A percentile compares a stretch with the other conserved stretches of the same genome.
Conservation (phyloP, 768 basidiomycete species). For the Tricholoma bakamatsutake region DNA sequence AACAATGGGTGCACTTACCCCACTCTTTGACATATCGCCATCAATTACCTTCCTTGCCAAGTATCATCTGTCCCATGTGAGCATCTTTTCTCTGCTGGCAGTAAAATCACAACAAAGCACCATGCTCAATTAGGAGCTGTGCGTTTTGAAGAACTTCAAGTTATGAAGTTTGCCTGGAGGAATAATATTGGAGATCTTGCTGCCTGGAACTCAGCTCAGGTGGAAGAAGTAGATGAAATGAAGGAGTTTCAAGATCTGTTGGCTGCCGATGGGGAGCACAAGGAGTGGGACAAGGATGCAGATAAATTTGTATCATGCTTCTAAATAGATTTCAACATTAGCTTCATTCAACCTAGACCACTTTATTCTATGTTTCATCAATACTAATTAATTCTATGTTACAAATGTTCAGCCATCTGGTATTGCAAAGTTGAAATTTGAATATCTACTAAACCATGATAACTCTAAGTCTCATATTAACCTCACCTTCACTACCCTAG, state of each 20-base stretch:
- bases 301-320: not conserved
- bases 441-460: not conserved
- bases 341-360: not conserved
- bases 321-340: not conserved
- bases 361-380: not conserved
- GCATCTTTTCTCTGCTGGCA: too few relatives aligned
- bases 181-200: not conserved
- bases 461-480: not conserved
- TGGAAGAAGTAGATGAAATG: too few relatives aligned
- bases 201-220: too few relatives aligned
- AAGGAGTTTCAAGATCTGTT: too few relatives aligned
- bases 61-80: too few relatives aligned
- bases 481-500: not conserved
- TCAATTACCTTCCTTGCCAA: too few relatives aligned
- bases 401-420: not conserved
- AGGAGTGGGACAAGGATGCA: not conserved
- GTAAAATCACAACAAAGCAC: too few relatives aligned
- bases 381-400: not conserved
- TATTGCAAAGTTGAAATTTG: not conserved
- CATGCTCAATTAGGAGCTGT: too few relatives aligned
- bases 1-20: not conserved
- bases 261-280: too few relatives aligned
- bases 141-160: too few relatives aligned
- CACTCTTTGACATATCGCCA: not conserved
- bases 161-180: too few relatives aligned